phyloP scores from a whole-genome alignment of 208 protist species.

The Leishmania martiniquensis region DNA sequence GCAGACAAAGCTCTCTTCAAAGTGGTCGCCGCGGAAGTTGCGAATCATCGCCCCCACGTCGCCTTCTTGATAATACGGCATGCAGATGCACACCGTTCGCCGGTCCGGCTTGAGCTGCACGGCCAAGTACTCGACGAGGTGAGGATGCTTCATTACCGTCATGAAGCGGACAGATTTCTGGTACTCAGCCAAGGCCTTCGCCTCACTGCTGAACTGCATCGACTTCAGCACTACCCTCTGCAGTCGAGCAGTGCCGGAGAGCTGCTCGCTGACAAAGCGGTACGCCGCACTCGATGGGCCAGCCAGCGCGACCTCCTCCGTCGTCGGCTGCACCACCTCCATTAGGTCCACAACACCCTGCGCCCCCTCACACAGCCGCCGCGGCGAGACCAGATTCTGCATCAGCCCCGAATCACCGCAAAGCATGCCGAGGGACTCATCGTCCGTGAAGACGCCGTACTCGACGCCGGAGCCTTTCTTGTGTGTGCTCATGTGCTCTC shows the following conservation, averaged over 20 bases:
- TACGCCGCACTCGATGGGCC: slow-evolving; percentile 30
- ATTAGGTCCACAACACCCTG: slow-evolving; percentile 68
- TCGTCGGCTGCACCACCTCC: slow-evolving; percentile 34
- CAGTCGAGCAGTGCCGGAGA: slow-evolving; percentile 24
- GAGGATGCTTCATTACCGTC: slow-evolving; percentile 55
- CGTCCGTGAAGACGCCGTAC: slow-evolving; percentile 55
- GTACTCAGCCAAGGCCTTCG: slow-evolving; percentile 46
- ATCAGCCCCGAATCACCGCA: slow-evolving; percentile 78
- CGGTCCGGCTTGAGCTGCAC: slow-evolving; percentile 62
- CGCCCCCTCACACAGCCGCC: slow-evolving; percentile 58
- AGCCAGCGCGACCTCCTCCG: slow-evolving; percentile 29
- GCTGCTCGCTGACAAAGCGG: slow-evolving; percentile 35
- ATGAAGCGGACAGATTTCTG: slow-evolving; percentile 78
- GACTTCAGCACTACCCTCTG: slow-evolving; percentile 63
- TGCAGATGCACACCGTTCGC: slow-evolving; percentile 58
- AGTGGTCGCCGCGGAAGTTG: slow-evolving; percentile 39
- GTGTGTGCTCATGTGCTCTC: slow-evolving; percentile 67
- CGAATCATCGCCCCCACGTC: slow-evolving; percentile 57
- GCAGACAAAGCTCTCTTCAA: slow-evolving; percentile 62
- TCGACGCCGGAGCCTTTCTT: slow-evolving; percentile 49
- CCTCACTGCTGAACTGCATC: slow-evolving; percentile 39
- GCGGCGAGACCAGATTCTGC: slow-evolving; percentile 34
- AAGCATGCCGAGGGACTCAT: slow-evolving; percentile 47
- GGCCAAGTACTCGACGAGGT: slow-evolving; percentile 78
- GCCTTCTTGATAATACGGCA: slow-evolving; percentile 79